Conservation (phyloP, 1,139 yeast genomes). For the Pichia sp. region DNA sequence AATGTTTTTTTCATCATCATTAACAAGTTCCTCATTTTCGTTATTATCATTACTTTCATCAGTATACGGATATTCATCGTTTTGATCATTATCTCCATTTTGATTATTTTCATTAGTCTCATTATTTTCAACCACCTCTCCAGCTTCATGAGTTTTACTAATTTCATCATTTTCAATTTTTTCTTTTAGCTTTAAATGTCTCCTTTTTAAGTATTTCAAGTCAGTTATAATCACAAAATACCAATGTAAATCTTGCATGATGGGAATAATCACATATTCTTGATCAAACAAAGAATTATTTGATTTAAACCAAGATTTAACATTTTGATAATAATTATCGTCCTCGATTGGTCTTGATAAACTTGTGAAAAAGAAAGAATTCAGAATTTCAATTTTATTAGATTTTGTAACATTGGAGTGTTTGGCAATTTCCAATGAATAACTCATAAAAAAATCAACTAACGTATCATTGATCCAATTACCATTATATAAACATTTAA, state of each 20-base stretch:
- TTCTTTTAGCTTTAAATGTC: background rate
- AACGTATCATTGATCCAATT: slow-evolving; percentile 74
- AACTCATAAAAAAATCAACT: slow-evolving; percentile 64
- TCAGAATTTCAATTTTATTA: slow-evolving; percentile 58
- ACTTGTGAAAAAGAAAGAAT: slow-evolving; percentile 78
- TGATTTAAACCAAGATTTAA: slow-evolving; percentile 74
- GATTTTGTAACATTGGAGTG: slow-evolving; percentile 24
- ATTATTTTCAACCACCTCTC: background rate
- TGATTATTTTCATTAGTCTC: background rate
- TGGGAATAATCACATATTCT: slow-evolving; percentile 68
- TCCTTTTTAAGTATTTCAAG: slow-evolving; percentile 33
- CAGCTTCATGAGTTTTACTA: background rate
- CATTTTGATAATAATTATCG: slow-evolving; percentile 49
- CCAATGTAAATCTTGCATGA: slow-evolving; percentile 85
- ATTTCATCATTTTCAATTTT: background rate
- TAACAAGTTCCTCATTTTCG: background rate
- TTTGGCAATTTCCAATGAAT: slow-evolving; percentile 38
- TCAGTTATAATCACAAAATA: slow-evolving; percentile 65
- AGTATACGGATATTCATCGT: background rate
- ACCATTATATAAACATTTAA: slow-evolving; percentile 58
- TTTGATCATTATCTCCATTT: background rate
- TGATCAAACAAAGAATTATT: slow-evolving; percentile 52
- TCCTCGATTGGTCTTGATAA: slow-evolving; percentile 33
- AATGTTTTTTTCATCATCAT: background rate
- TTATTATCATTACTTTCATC: background rate